phyloP scores from a whole-genome alignment of 345 rosid species.

The Reutealis trisperma region DNA sequence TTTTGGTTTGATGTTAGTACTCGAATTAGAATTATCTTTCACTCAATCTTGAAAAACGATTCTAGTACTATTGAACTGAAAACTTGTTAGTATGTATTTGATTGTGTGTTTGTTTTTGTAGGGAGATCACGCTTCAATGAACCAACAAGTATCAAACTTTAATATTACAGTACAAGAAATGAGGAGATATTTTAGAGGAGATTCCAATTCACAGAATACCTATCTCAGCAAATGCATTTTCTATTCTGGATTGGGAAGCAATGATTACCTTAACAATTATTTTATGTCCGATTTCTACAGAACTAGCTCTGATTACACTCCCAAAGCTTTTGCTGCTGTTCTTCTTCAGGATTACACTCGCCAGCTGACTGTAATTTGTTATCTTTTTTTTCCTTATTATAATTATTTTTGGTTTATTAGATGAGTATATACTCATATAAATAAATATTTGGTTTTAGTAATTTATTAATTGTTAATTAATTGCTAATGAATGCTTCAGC shows the following conservation, averaged over 20 bases:
- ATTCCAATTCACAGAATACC: conserved; percentile 43
- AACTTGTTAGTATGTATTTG: too few species aligned
- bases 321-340: conserved; percentile 54
- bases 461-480: neutral
- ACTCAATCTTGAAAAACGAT: too few species aligned
- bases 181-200: conserved; percentile 69
- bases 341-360: conserved; percentile 74
- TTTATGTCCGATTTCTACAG: conserved; percentile 79
- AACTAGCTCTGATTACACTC: conserved; percentile 53
- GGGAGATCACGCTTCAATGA: conserved; percentile 84
- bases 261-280: conserved; percentile 88
- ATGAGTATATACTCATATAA: too few species aligned
- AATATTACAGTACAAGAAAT: conserved; percentile 47
- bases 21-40: too few species aligned
- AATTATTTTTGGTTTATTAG: too few species aligned
- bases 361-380: conserved; percentile 53
- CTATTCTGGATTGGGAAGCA: conserved; percentile 85
- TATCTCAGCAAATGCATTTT: conserved; percentile 67
- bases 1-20: too few species aligned
- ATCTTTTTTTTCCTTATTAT: too few species aligned
- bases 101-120: conserved; percentile 6
- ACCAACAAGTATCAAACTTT: conserved; percentile 57
- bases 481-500: conserved; percentile 36
- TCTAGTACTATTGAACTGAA: too few species aligned
- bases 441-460: too few species aligned